Evolutionary conservation across 352 stramenopile genomes (phyloP).

Genomic region (Globisporangium carolinianum): DNA sequence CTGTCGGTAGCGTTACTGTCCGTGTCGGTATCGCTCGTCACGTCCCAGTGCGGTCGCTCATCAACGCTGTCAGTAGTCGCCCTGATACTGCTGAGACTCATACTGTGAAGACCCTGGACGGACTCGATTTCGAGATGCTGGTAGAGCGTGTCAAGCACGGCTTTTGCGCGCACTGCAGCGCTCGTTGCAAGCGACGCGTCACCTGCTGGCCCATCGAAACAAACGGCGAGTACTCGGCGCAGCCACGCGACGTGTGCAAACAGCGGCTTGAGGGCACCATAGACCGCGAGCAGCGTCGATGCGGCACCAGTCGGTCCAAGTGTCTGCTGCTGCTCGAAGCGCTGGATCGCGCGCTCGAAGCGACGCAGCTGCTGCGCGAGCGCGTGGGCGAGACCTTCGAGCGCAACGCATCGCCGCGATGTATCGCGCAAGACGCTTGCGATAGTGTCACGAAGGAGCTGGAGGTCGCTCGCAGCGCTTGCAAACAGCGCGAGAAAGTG

Average conservation of each 20-base stretch:
- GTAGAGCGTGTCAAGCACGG: slow-evolving; percentile 38
- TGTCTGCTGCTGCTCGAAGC: background rate
- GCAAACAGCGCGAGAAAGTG: slow-evolving; percentile 26
- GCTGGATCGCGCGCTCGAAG: slow-evolving; percentile 20
- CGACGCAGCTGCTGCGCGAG: slow-evolving; percentile 22
- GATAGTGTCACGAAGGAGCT: slow-evolving; percentile 40
- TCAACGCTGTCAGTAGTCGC: no score
- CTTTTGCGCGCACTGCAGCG: slow-evolving; percentile 30
- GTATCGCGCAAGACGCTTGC: background rate
- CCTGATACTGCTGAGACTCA: no score
- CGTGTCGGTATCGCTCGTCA: no score
- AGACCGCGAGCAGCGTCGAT: slow-evolving; percentile 38
- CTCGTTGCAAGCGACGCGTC: slow-evolving; percentile 12
- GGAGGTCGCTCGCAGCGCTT: slow-evolving; percentile 30
- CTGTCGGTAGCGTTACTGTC: no score
- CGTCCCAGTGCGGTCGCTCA: no score
- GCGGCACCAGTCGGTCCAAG: background rate
- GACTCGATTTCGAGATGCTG: slow-evolving; percentile 28
- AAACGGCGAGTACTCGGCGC: slow-evolving; percentile 19
- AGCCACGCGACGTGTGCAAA: slow-evolving; percentile 43
- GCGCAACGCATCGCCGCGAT: slow-evolving; percentile 19
- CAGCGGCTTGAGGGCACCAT: slow-evolving; percentile 34
- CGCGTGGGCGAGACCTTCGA: slow-evolving; percentile 47
- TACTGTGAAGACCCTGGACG: slow-evolving; percentile 17
- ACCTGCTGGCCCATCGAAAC: slow-evolving; percentile 22